Evolutionary conservation across 441 rosid genomes (phyloP), one percentile per base, ranked within the genome.

Genomic region (Aleurites moluccanus): DNA sequence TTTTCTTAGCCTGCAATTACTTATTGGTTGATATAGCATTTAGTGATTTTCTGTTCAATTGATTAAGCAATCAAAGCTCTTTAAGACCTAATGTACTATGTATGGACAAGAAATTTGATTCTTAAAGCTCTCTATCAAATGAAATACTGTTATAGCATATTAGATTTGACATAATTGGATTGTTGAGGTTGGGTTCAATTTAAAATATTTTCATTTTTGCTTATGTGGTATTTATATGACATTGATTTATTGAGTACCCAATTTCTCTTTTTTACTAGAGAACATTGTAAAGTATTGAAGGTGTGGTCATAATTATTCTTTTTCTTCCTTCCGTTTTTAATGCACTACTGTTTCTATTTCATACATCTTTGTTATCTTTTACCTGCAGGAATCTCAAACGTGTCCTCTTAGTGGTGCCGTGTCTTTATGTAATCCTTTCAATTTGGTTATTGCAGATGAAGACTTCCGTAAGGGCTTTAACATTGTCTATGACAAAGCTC

Each of bases 391-490:
- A 72, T 86, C 93, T 83, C 81, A 80, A 72, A 71, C 76, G 57
- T 84, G 97, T 76, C 88, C 85, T 59, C 89, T 92, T 74, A 74
- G 88, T n/a, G 97, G 93, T 74, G 97, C 96, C 27, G 95, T 87
- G 67, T 94, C 95, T 11, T 75, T 94, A 86, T 94, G 96, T 75
- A 94, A 94, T 80, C 98, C 98, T 65, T 94, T 94, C 81, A 85
- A 91, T 86, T 84, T 92, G 86, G 91, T 94, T 66, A 81, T 87
- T 75, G 94, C 98, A 25, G 94, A 89, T 75, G 91, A 89, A 81
- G 92, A 92, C 79, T 91, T 94, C 77, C 93, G 74, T 40, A 91
- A 89, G 89, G 97, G 97, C 75, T 92, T 94, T 77, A 94, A 91
- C 83, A 82, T 81, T 80, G 80, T 92, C 73, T 94, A 94, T 74